Base-by-base conservation (phyloP, 2,329 filamentous ascomycete genomes). In the Aspergillus sp. region DNA sequence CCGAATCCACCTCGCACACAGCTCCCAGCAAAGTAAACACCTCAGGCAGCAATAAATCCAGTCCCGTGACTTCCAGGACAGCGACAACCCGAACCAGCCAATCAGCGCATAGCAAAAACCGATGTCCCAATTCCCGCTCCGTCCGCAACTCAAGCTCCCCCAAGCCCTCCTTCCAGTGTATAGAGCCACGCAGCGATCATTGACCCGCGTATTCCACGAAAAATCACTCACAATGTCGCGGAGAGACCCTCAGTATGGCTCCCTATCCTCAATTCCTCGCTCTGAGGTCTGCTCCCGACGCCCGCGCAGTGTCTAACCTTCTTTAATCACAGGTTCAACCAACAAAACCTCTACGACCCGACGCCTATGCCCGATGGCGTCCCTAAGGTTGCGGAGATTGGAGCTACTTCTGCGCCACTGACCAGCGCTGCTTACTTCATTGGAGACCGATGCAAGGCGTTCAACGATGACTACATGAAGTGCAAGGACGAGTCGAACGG, bases 391-490 rank as follows among this genome's bases (percentile, higher is more conserved):
- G 85, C 90, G 77, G 95, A 99, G 80, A 86, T 99, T 66, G 95
- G 95, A 71, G 86, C 91, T 72, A 96, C 89, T 71, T 98, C 93
- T 57, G 95, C 93, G 40, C 95, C 95, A 55, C 85, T 99, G 45
- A 82, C 96, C 59, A 96, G 91, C 64, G 95, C 95, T 33, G 87
- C 91, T 52, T 99, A 90, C 84, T 99, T 98, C 78, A 99, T 99
- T 74, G 95, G 95, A 63, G 93, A 92, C 66, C 89, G 93, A 73
- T 99, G 95, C 87, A 89, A 86, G 75, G 83, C 90, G 57, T 99
- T 93, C 84, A 98, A 98, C 79, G 95, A 99, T 82, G 95, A 99
- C 80, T 99, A 90, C 81, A 99, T 99, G 93, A 90, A 96, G 82
- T 99, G 95, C 89, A 99, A 99, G 88, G 90, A 86, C 67, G 92